phyloP scores from a whole-genome alignment of 2,329 filamentous ascomycete genomes.

The Colletotrichum sublineola region DNA sequence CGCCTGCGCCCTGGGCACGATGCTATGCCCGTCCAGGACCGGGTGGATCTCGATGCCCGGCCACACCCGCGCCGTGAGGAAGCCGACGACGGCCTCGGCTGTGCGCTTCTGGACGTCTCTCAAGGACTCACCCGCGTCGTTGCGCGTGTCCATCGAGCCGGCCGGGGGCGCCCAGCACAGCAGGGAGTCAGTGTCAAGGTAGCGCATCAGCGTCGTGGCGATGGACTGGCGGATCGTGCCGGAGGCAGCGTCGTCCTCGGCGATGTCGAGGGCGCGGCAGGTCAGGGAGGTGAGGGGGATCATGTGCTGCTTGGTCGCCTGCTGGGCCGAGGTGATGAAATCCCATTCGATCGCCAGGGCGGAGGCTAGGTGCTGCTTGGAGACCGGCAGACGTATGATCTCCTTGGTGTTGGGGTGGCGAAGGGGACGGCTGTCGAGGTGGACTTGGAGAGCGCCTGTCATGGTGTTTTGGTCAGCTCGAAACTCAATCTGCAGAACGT shows the following conservation, averaged over 20 bases:
- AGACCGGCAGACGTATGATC: slow-evolving; percentile 77
- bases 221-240: slow-evolving; percentile 74
- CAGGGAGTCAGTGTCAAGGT: slow-evolving; percentile 91
- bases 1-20: slow-evolving; percentile 81
- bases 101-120: slow-evolving; percentile 79
- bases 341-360: slow-evolving; percentile 97
- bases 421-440: slow-evolving; percentile 84
- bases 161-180: slow-evolving; percentile 84
- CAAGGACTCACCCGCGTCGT: slow-evolving; percentile 69
- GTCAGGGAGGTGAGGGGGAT: slow-evolving; percentile 90
- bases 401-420: slow-evolving; percentile 81
- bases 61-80: slow-evolving; percentile 82
- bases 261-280: slow-evolving; percentile 87
- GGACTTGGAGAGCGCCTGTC: slow-evolving; percentile 67
- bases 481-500: background rate
- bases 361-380: slow-evolving; percentile 84
- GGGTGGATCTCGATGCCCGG: slow-evolving; percentile 83
- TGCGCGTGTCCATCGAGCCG: slow-evolving; percentile 60
- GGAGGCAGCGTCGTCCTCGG: slow-evolving; percentile 69
- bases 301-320: slow-evolving; percentile 87
- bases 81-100: slow-evolving; percentile 78
- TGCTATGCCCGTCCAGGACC: slow-evolving; percentile 82
- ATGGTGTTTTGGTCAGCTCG: background rate
- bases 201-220: slow-evolving; percentile 79
- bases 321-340: slow-evolving; percentile 81